Base-by-base conservation (phyloP, 441 rosid species). In the Aleurites moluccanus region DNA sequence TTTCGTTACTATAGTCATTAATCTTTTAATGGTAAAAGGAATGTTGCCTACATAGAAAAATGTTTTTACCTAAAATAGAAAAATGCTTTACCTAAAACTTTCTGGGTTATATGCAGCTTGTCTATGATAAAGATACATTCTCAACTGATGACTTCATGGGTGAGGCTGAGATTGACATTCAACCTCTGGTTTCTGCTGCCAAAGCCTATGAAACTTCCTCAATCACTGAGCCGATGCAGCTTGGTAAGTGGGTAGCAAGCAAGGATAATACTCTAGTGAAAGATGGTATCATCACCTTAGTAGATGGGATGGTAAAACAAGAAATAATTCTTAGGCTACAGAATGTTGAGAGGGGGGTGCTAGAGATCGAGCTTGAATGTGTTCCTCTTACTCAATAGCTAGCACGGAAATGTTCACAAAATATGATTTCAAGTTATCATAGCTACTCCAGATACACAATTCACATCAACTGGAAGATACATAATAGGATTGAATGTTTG, bases 141-240 rank as follows among this genome's bases (percentile, higher is more conserved):
- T 78, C 90, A 30, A 82, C 90, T 0, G 98, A 96, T 76, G 99
- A 96, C 85, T 96, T 96, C 75, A 96, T 93, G 98, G 99, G 98
- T 52, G 97, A 92, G 64, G 96, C 96, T 2, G 98, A 93, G 86
- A 92, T 96, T 23, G 97, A 96, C 84, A 96, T 92, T 75, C 97
- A 93, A 77, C 97, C 97, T 2, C 86, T 96, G 74, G 86, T 96
- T 47, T 63, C 86, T 35, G 95, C 96, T 20, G 97, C 99, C 35
- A 89, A 83, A 85, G 97, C 97, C 27, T 84, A 80, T 33, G 97
- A 96, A 86, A 78, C 53, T 14, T 91, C 93, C 20, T 79, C 83
- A 44, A 83, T 86, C 57, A 33, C 49, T 0, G 94, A 90, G 75
- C 69, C 97, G 1, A 85, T 78, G 85, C 92, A 87, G 83, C 91